A percentile compares a stretch with the other conserved stretches of the same genome.
phyloP scores from a whole-genome alignment of 345 rosid genomes.

The Ceriops zippeliana region DNA sequence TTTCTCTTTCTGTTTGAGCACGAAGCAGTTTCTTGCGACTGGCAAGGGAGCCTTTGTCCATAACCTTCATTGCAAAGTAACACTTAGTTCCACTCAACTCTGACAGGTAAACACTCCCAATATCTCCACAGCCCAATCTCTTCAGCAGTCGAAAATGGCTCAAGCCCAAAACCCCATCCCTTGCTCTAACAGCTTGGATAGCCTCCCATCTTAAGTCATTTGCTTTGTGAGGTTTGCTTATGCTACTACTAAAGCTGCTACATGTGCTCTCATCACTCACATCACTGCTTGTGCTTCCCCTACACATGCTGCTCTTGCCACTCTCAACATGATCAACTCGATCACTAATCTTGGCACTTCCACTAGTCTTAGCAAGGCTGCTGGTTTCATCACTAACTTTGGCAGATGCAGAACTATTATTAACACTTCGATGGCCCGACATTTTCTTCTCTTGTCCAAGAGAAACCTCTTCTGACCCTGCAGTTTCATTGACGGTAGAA shows the following conservation, averaged over 20 bases:
- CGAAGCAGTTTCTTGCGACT: constrained; percentile 86
- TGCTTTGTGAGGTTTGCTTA: constrained; percentile 83
- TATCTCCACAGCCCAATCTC: constrained; percentile 91
- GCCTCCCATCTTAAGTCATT: constrained; percentile 95
- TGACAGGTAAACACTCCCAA: constrained; percentile 86
- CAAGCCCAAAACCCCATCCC: constrained; percentile 69
- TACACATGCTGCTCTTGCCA: constrained; percentile 83
- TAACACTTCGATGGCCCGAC: constrained; percentile 61
- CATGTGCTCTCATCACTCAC: constrained; percentile 89
- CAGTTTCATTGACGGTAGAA: constrained; percentile 38
- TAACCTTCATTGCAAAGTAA: constrained; percentile 89
- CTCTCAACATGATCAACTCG: constrained; percentile 72
- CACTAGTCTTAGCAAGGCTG: constrained; percentile 70
- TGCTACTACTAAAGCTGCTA: constrained; percentile 82
- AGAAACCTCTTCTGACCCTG: constrained; percentile 40
- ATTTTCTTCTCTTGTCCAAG: constrained; percentile 63
- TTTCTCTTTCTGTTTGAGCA: constrained; percentile 98
- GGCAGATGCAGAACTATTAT: constrained; percentile 71
- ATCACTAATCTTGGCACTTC: constrained; percentile 72
- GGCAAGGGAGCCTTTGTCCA: constrained; percentile 89
- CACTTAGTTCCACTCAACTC: constrained; percentile 87
- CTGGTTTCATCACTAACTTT: constrained; percentile 73
- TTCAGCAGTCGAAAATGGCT: constrained; percentile 79
- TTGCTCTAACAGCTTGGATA: constrained; percentile 66
- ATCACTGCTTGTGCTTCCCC: constrained; percentile 91